Percentiles rank a stretch among this genome's conserved stretches.
These are phyloP conservation scores for Volvariella volvacea DNA, from an alignment of 1,284 basidiomycete genomes.

Conservation along the genomic window DNA sequence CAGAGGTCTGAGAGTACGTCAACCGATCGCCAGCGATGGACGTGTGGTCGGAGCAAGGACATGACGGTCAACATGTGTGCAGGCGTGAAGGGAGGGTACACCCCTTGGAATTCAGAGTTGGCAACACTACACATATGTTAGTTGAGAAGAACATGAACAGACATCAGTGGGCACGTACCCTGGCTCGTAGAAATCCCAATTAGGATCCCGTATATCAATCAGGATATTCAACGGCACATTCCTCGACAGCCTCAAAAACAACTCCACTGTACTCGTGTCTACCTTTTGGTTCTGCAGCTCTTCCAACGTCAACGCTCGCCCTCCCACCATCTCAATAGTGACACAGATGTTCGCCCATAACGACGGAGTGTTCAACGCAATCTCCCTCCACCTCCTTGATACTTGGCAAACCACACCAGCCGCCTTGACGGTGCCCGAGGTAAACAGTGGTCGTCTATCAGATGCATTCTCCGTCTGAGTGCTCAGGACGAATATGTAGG, in stretches of 20 bases:
- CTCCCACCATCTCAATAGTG: constrained; percentile 27
- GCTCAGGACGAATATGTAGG: constrained; percentile 40
- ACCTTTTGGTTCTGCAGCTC: constrained; percentile 14
- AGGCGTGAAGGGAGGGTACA: constrained; percentile 29
- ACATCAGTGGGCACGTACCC: constrained; percentile 28
- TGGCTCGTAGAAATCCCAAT: constrained; percentile 44
- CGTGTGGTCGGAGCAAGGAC: constrained; percentile 36
- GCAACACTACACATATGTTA: constrained; percentile 5
- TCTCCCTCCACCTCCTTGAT: constrained; percentile 40
- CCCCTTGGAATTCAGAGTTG: too few species aligned
- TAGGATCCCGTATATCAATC: constrained; percentile 46
- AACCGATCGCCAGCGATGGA: constrained; percentile 43
- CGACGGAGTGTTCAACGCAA: constrained; percentile 38
- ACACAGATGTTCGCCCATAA: constrained; percentile 50
- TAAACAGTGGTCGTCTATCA: constrained; percentile 25
- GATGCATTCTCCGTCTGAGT: constrained; percentile 21
- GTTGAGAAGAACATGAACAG: constrained; percentile 7
- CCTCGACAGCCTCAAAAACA: constrained; percentile 36
- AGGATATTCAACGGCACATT: constrained; percentile 43
- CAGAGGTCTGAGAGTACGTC: constrained; percentile 46
- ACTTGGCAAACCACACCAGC: constrained; percentile 40
- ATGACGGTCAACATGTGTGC: constrained; percentile 35
- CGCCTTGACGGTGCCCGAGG: constrained; percentile 29
- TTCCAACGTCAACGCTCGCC: not conserved
- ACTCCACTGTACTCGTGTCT: constrained; percentile 24